Conservation (phyloP, 345 rosid genomes). For the Eucalyptus globulus region DNA sequence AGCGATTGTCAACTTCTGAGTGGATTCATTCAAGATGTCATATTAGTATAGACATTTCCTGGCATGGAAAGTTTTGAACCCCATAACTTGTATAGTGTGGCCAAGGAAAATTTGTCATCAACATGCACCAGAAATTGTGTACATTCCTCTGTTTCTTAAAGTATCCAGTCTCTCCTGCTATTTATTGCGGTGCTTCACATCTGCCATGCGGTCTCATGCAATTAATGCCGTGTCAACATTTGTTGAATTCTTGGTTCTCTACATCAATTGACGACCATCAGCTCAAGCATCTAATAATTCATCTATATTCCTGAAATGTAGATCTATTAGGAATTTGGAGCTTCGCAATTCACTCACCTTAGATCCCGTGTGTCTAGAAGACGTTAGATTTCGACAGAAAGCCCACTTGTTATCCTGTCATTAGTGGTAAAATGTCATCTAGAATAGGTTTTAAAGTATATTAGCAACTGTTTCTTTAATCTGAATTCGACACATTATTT, state of each 20-base stretch:
- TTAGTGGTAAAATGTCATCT: neutral
- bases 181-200: neutral
- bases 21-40: neutral
- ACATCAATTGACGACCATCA: neutral
- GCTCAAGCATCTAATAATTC: neutral
- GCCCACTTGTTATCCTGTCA: neutral
- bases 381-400: neutral
- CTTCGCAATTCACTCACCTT: neutral
- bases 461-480: neutral
- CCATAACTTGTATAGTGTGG: neutral
- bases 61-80: neutral
- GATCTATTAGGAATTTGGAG: neutral
- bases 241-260: neutral
- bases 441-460: neutral
- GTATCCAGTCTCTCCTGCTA: neutral
- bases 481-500: neutral
- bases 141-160: neutral
- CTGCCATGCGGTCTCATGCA: neutral
- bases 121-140: neutral
- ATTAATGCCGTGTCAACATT: neutral
- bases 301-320: neutral
- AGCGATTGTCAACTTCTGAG: neutral
- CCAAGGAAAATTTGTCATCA: neutral
- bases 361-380: neutral
- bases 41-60: neutral